Base-by-base conservation (phyloP, 169 alveolate species). In the Babesia caballi region DNA sequence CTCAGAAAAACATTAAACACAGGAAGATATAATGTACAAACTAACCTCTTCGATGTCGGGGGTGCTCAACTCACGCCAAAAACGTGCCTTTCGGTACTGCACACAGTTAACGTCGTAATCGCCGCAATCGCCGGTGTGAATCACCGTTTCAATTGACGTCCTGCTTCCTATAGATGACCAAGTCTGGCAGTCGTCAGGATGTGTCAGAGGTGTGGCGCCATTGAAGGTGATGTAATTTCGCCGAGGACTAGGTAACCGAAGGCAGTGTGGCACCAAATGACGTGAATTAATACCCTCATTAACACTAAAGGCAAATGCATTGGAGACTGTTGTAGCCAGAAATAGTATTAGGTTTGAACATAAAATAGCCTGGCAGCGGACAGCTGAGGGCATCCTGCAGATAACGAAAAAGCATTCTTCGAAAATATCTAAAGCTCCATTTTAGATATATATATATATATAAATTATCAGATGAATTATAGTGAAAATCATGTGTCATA, bases 81-180 rank as follows among this genome's bases (percentile, higher is more conserved):
- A 67, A 17, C 71, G 66, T 27, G 81, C 81, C 41, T 77, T 77
- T 40, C 73, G 85, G 70, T 77, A 77, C 53, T 66, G 70, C 44
- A 77, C 68, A 44, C 77, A 66, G 36, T 77, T 77, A 3, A 66
- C 78, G 66, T 77, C 85, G 61, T 77, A 77, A 27, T 77, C 72
- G 30, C 67, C 76, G 42, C 70, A 77, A 57, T 77, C 82, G 5
- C 57, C 85, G 19, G 85, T 66, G 35, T 77, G 85, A 59, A 77
- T 77, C 23, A 77, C 85, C 25, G 85, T 77, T 42, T 77, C 85
- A 38, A 77, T 77, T 0, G 85, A 77, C 8, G 63, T 38, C 14
- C 85, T 32, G 40, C 85, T 77, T 28, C 53, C 2, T n/a, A 74
- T 7, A 9, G 70, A 15, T 7, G 70, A 74, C 61, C 67, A 53